A percentile compares a stretch with the other conserved stretches of the same genome.
These are phyloP conservation scores for Potentilla sterilis DNA, from an alignment of 306 rosid genomes.

Conservation along the genomic window DNA sequence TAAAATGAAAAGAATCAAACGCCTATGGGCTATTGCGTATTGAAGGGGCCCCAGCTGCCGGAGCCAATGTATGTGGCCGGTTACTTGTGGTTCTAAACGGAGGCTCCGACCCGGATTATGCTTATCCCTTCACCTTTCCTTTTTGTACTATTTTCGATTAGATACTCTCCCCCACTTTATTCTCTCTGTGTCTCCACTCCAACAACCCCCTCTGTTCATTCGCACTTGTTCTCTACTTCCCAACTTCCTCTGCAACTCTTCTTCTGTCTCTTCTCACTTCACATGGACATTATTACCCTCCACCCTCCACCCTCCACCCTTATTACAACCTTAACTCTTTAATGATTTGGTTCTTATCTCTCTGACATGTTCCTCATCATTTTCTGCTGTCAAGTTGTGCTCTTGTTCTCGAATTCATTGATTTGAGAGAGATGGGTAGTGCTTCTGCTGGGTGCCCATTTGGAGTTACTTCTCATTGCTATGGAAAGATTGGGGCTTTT, in stretches of 20 bases:
- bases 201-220: neutral
- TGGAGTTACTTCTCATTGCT: slow-evolving; percentile 37
- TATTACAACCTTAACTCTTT: neutral
- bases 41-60: neutral
- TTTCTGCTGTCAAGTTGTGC: neutral
- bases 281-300: slow-evolving; percentile 8
- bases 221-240: neutral
- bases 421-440: slow-evolving; percentile 43
- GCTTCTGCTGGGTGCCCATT: slow-evolving; percentile 47
- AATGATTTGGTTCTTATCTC: neutral
- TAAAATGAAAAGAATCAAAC: too few relatives aligned
- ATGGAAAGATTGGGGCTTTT: slow-evolving; percentile 26
- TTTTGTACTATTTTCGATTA: neutral
- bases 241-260: slow-evolving; percentile 5
- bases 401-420: slow-evolving; percentile 6
- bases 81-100: neutral
- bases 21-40: too few relatives aligned
- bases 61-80: neutral
- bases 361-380: neutral
- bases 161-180: neutral
- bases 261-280: slow-evolving; percentile 5
- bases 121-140: neutral
- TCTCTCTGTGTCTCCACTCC: neutral
- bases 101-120: neutral
- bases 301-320: neutral